Percentiles rank a stretch among this genome's conserved stretches.
Conservation (phyloP, 345 rosid species). For the Gynandropsis gynandra region DNA sequence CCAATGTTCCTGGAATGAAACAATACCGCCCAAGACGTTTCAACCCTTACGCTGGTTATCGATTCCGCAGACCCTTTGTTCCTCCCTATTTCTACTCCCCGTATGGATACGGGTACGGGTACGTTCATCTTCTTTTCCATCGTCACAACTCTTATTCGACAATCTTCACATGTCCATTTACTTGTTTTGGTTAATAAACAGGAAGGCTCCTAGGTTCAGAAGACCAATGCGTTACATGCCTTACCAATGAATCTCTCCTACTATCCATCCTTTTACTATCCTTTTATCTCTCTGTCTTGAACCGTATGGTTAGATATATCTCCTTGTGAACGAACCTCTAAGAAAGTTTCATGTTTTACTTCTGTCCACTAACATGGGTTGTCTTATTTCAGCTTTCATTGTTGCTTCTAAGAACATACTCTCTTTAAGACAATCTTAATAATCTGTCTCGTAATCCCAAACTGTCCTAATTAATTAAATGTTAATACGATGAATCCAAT, state of each 20-base stretch:
- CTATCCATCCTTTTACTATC: too few species aligned
- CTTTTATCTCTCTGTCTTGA: too few species aligned
- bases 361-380: too few species aligned
- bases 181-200: conserved; percentile 27
- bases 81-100: conserved; percentile 80
- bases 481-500: too few species aligned
- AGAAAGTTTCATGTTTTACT: too few species aligned
- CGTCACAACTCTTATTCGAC: conserved; percentile 9
- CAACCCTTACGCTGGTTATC: conserved; percentile 64
- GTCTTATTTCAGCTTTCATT: too few species aligned
- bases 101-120: conserved; percentile 97
- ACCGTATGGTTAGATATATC: too few species aligned
- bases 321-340: too few species aligned
- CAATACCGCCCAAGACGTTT: conserved; percentile 69
- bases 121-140: conserved; percentile 16
- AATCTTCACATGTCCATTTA: not conserved
- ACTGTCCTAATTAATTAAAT: too few species aligned
- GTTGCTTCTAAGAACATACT: too few species aligned
- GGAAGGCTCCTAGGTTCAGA: conserved; percentile 87
- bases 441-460: too few species aligned
- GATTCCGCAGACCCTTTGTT: conserved; percentile 62
- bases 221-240: conserved; percentile 92
- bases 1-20: conserved; percentile 94
- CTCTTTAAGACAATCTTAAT: too few species aligned
- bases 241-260: conserved; percentile 40